Evolutionary conservation across 2,329 filamentous ascomycete genomes (phyloP), one percentile per base, ranked within the genome.

Genomic region (Coniochaeta hoffmannii): DNA sequence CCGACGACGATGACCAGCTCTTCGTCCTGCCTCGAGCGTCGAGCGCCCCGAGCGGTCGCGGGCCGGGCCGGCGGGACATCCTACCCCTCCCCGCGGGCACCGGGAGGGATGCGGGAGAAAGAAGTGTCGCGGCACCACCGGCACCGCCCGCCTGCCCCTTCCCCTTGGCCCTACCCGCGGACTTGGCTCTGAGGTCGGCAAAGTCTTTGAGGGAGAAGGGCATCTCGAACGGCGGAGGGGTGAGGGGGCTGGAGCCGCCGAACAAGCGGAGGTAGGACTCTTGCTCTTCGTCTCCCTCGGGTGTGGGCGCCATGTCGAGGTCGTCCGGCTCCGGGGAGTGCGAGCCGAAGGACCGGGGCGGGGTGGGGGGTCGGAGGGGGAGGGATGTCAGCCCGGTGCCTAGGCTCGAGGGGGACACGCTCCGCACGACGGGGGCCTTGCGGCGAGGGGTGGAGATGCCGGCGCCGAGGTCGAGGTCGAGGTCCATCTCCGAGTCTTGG

Each of bases 401-500:
- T 31, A 83, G 76, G 30, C 72, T 79, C 0, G 80, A 83, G 2
- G 80, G 80, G 63, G 79, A 82, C 57, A 83, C 74, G 60, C 76
- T 82, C 58, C 80, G 75, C 53, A 82, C 69, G 38, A 76, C 71
- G 15, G 75, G 72, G 28, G 68, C 65, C 3, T 76, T 75, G 4
- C 71, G 71, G 57, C n/a, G n/a, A n/a, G n/a, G n/a, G n/a, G 69
- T 74, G 54, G 70, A 64, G 60, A 79, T 74, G 63, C 82, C 79
- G 64, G 83, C 83, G 55, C 80, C 79, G 35, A 80, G 80, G 63
- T 83, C 79, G 61, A 76, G 74, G 60, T 80, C 77, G 68, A 78
- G 70, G 6, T 31, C 49, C 28, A 31, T 34, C 59, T 70, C 70
- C 46, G 71, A 65, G 38, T 75, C 66, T n/a, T 65, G 63, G 15